A percentile compares a stretch with the other conserved stretches of the same genome.
Conservation (phyloP, 2,329 filamentous ascomycete species). For the Pseudocercospora pini-densiflorae region DNA sequence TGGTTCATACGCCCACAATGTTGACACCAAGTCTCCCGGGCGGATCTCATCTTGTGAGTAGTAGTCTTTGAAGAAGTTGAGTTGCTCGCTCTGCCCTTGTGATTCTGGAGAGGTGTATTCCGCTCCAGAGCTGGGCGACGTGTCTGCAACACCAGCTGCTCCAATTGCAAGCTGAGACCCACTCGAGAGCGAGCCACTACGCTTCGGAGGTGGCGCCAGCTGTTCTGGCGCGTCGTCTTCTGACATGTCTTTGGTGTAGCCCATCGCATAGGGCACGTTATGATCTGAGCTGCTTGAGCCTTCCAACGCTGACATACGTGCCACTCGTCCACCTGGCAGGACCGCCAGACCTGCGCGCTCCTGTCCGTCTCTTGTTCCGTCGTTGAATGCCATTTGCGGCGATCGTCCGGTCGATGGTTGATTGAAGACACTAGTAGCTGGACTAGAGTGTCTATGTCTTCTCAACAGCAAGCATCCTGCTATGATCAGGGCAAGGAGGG, state of each 20-base stretch:
- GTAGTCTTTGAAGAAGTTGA: constrained; percentile 98
- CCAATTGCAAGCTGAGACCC: constrained; percentile 65
- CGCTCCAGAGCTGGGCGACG: constrained; percentile 75
- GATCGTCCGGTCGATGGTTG: constrained; percentile 71
- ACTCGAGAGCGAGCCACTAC: constrained; percentile 88
- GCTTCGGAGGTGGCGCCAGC: constrained; percentile 63
- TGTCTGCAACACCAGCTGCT: constrained; percentile 60
- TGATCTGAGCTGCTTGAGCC: constrained; percentile 64
- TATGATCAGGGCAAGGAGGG: constrained; percentile 69
- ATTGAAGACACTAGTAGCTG: constrained; percentile 80
- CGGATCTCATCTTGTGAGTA: constrained; percentile 97
- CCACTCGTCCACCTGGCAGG: constrained; percentile 84
- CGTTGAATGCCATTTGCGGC: constrained; percentile 48
- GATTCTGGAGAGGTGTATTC: constrained; percentile 85
- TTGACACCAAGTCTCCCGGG: constrained; percentile 84
- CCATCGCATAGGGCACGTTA: constrained; percentile 39
- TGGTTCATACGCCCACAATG: constrained; percentile 96
- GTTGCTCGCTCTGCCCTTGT: constrained; percentile 92
- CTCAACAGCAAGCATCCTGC: constrained; percentile 63
- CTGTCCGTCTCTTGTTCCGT: constrained; percentile 43
- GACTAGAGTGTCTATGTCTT: constrained; percentile 60
- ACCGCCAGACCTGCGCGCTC: constrained; percentile 66
- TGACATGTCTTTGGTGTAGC: constrained; percentile 61
- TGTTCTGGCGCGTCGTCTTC: constrained; percentile 64
- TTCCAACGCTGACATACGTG: constrained; percentile 94